These are phyloP conservation scores for Trichaptum fuscoviolaceum DNA, from an alignment of 768 basidiomycete genomes.

Conservation along the genomic window DNA sequence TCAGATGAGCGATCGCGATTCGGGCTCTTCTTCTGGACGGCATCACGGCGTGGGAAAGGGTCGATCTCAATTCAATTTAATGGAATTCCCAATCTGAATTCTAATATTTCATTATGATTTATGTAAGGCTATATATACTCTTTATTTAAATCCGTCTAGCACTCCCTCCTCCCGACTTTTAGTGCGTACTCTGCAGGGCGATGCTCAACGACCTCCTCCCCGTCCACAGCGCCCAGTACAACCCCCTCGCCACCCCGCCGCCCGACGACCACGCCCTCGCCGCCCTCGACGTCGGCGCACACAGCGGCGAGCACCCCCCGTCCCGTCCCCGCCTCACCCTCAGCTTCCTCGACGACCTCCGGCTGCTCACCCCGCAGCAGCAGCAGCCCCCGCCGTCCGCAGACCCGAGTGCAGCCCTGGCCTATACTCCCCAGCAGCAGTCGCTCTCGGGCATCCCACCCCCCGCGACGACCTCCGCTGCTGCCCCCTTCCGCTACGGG, in stretches of 20 bases:
- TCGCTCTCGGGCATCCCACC: not conserved
- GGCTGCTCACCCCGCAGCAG: conserved; percentile 12
- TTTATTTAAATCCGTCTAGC: conserved; percentile 1
- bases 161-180: not conserved
- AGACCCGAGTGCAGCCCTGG: not conserved
- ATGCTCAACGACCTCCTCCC: conserved; percentile 45
- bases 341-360: conserved; percentile 1
- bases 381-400: conserved; percentile 20
- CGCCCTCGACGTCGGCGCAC: not conserved
- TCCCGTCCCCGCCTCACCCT: conserved; percentile 5
- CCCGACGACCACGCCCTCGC: conserved; percentile 13
- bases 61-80: not conserved
- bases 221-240: conserved; percentile 40
- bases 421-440: not conserved
- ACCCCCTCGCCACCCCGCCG: conserved; percentile 19
- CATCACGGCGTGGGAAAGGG: not conserved
- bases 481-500: not conserved
- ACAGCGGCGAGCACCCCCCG: not conserved
- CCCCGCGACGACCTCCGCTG: not conserved
- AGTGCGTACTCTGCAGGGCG: not conserved
- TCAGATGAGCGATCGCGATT: not conserved
- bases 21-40: too few relatives aligned
- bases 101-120: not conserved
- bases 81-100: not conserved
- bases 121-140: conserved; percentile 2